Conservation (phyloP, 2,329 filamentous ascomycete species). For the Capronia americana region DNA sequence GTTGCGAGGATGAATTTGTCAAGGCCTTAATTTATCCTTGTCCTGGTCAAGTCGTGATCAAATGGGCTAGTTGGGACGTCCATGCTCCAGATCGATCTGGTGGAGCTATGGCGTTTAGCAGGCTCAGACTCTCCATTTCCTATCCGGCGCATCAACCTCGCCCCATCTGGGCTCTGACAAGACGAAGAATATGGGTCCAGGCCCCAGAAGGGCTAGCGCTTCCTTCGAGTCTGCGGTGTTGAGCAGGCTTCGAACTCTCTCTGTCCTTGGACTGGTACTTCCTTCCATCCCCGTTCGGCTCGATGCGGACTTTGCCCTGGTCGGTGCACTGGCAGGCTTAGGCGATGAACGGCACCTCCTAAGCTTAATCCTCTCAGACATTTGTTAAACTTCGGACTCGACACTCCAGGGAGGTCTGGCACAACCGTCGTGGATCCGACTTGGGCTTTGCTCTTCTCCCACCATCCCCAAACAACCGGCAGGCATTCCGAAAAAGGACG, state of each 20-base stretch:
- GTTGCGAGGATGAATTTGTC: slow-evolving; percentile 35
- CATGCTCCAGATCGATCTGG: slow-evolving; percentile 35
- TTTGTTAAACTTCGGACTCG: slow-evolving; percentile 17
- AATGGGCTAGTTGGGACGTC: slow-evolving; percentile 15
- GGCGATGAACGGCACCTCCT: slow-evolving; percentile 19
- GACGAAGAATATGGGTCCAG: slow-evolving; percentile 17
- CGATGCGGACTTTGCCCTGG: slow-evolving; percentile 16
- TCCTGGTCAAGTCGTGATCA: slow-evolving; percentile 19
- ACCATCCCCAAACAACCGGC: slow-evolving; percentile 25
- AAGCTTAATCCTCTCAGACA: slow-evolving; percentile 15
- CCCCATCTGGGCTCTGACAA: slow-evolving; percentile 20
- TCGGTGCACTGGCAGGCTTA: slow-evolving; percentile 16
- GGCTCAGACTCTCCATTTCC: slow-evolving; percentile 21
- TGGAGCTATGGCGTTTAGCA: slow-evolving; percentile 31
- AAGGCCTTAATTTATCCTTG: slow-evolving; percentile 26
- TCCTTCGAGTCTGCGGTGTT: slow-evolving; percentile 11
- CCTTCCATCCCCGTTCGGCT: slow-evolving; percentile 16
- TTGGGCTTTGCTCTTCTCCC: slow-evolving; percentile 24
- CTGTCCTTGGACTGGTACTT: slow-evolving; percentile 8
- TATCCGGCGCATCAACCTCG: slow-evolving; percentile 26
- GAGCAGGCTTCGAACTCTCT: slow-evolving; percentile 6
- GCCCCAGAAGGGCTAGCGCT: slow-evolving; percentile 18
- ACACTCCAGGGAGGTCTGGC: slow-evolving; percentile 15
- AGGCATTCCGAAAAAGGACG: slow-evolving; percentile 32
- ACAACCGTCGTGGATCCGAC: slow-evolving; percentile 23